Conservation (phyloP, 2,329 filamentous ascomycete genomes). For the Chrysosporium keratinophilum region DNA sequence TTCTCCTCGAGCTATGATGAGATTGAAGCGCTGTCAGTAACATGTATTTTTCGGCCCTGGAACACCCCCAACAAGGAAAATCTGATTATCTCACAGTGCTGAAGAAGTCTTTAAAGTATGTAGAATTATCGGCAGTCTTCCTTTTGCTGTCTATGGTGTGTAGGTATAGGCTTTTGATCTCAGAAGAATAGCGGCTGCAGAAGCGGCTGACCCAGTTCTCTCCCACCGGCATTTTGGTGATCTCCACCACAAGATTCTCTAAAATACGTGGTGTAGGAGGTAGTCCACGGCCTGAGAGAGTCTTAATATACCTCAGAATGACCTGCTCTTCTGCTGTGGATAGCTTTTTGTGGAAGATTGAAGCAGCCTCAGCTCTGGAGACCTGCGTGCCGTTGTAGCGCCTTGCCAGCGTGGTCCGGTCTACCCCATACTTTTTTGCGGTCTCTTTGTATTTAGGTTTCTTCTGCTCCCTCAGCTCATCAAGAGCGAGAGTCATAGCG, state of each 20-base stretch:
- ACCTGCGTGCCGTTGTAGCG: not conserved
- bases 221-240: not conserved
- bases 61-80: not conserved
- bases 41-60: not conserved
- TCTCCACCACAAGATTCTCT: constrained; percentile 3
- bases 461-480: constrained; percentile 8
- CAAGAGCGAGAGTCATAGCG: constrained; percentile 3
- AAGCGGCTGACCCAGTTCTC: constrained; percentile 3
- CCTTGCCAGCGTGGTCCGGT: not conserved
- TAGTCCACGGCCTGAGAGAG: not conserved
- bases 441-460: constrained; percentile 3
- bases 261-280: not conserved
- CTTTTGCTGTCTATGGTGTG: constrained; percentile 4
- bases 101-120: constrained; percentile 7
- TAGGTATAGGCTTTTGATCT: constrained; percentile 1
- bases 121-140: constrained; percentile 9
- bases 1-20: not conserved
- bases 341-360: not conserved
- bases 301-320: not conserved
- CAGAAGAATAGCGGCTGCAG: not conserved
- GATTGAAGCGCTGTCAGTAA: not conserved
- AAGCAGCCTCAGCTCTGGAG: not conserved
- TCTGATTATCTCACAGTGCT: constrained; percentile 3
- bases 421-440: constrained; percentile 1
- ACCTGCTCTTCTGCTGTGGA: not conserved